Evolutionary conservation across 2,329 filamentous ascomycete species (phyloP).

Genomic region (Aphanocladium album): DNA sequence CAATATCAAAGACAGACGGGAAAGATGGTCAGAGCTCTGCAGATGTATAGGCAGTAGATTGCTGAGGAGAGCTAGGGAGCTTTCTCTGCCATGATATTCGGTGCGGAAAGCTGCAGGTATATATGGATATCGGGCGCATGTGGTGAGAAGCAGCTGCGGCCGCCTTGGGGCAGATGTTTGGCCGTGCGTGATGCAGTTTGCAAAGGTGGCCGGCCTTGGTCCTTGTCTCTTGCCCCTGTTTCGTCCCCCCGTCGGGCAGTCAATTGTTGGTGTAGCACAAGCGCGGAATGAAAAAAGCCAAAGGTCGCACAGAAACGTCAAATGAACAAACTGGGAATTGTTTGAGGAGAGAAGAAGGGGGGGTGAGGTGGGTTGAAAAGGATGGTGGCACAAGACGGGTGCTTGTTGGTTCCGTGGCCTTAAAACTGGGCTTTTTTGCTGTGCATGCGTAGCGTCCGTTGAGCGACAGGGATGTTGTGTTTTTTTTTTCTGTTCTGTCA

Average conservation of each 20-base stretch:
- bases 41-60: neutral
- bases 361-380: neutral
- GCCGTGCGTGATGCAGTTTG: neutral
- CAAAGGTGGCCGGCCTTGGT: neutral
- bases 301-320: neutral
- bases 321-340: neutral
- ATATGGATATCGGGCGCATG: neutral
- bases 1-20: neutral
- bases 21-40: neutral
- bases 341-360: neutral
- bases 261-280: neutral
- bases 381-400: neutral
- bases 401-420: slow-evolving; percentile 5
- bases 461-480: neutral
- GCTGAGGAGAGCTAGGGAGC: neutral
- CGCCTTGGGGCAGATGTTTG: neutral
- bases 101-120: slow-evolving; percentile 4
- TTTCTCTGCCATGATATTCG: neutral
- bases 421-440: neutral
- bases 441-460: neutral
- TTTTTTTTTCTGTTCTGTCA: neutral
- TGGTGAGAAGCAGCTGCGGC: neutral
- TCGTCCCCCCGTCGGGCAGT: neutral
- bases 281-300: neutral
- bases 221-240: neutral